Conservation (phyloP, 2,329 filamentous ascomycete genomes). For the Hymenoscyphus scutula region DNA sequence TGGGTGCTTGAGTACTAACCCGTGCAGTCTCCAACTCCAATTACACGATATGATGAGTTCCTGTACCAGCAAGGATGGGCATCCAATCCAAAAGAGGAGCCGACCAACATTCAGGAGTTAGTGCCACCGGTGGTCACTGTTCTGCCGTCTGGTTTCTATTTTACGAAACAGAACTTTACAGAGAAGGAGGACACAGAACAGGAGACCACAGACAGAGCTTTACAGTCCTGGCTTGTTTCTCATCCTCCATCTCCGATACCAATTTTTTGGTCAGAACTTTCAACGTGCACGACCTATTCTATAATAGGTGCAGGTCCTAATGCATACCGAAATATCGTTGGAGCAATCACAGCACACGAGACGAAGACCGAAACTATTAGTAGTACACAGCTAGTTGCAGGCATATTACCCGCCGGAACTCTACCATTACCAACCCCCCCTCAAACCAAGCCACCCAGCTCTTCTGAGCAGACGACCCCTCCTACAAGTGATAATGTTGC, state of each 20-base stretch:
- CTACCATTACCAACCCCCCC: neutral
- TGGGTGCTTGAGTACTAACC: neutral
- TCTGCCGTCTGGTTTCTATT: neutral
- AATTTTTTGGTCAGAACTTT: neutral
- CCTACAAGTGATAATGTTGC: neutral
- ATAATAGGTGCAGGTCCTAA: neutral
- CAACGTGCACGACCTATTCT: neutral
- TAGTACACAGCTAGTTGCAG: neutral
- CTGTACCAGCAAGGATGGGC: neutral
- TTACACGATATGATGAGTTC: neutral
- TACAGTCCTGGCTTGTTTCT: neutral
- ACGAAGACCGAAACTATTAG: neutral
- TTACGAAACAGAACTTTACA: neutral
- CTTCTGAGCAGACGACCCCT: neutral
- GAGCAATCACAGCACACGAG: neutral
- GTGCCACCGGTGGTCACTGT: neutral
- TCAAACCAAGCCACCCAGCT: neutral
- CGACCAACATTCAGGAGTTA: too few species aligned
- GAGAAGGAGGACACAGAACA: too few species aligned
- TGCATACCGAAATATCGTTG: neutral
- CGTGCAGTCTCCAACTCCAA: neutral
- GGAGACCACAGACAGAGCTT: neutral
- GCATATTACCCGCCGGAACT: neutral
- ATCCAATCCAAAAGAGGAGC: too few species aligned
- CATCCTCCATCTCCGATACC: neutral